These are phyloP conservation scores for Saccharomyces hybrid DNA, from an alignment of 1,139 yeast species.

Conservation along the genomic window DNA sequence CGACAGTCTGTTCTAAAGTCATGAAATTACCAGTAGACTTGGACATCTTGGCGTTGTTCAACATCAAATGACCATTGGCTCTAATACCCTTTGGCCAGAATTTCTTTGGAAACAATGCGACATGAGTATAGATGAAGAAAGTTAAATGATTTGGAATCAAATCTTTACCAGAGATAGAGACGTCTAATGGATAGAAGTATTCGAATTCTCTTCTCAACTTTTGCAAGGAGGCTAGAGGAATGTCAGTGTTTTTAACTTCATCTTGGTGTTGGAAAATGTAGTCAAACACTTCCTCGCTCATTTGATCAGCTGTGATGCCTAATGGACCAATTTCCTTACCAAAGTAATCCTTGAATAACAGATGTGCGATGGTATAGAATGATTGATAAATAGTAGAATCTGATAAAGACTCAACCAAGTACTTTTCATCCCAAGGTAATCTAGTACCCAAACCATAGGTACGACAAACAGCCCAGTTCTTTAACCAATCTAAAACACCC, in stretches of 20 bases:
- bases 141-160: slow-evolving; percentile 95
- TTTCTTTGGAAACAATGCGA: slow-evolving; percentile 82
- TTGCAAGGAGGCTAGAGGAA: slow-evolving; percentile 61
- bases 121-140: slow-evolving; percentile 86
- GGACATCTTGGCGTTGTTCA: slow-evolving; percentile 96
- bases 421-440: slow-evolving; percentile 95
- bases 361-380: slow-evolving; percentile 83
- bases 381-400: slow-evolving; percentile 97
- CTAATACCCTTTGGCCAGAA: slow-evolving; percentile 94
- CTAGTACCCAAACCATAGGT: slow-evolving; percentile 93
- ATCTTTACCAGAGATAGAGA: slow-evolving; percentile 91
- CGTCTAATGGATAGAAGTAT: slow-evolving; percentile 90
- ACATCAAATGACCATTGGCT: slow-evolving; percentile 89
- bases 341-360: slow-evolving; percentile 78
- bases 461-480: slow-evolving; percentile 98
- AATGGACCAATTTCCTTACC: slow-evolving; percentile 72
- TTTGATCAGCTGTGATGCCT: slow-evolving; percentile 67
- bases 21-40: slow-evolving; percentile 95
- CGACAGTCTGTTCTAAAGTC: slow-evolving; percentile 77
- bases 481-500: slow-evolving; percentile 92
- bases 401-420: slow-evolving; percentile 87
- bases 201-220: slow-evolving; percentile 87
- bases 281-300: slow-evolving; percentile 93
- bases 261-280: slow-evolving; percentile 75
- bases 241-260: slow-evolving; percentile 42